A percentile compares a stretch with the other conserved stretches of the same genome.
phyloP scores from a whole-genome alignment of 208 protist species.

The Spongospora subterranea region DNA sequence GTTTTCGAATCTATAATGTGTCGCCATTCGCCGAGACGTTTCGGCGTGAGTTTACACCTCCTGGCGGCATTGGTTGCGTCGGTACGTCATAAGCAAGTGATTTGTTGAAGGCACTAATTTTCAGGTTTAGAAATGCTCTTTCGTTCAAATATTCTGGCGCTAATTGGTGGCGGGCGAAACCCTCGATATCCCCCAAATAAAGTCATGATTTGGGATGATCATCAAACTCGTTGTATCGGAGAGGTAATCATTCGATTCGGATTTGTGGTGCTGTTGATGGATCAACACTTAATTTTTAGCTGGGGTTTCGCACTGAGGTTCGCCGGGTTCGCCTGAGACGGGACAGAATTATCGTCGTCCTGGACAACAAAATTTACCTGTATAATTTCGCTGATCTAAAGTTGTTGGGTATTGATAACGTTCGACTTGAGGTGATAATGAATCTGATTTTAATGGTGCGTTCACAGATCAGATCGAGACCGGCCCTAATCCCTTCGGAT shows the following conservation, averaged over 20 bases:
- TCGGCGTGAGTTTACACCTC: slow-evolving; percentile 64
- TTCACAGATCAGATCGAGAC: slow-evolving; percentile 83
- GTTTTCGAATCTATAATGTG: slow-evolving; percentile 85
- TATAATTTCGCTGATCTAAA: slow-evolving; percentile 88
- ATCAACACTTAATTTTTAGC: background rate
- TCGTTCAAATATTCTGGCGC: slow-evolving; percentile 87
- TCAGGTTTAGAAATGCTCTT: slow-evolving; percentile 91
- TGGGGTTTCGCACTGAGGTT: slow-evolving; percentile 82
- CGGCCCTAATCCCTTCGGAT: slow-evolving; percentile 79
- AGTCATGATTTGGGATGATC: slow-evolving; percentile 90
- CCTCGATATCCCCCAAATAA: slow-evolving; percentile 86
- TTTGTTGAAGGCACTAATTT: background rate
- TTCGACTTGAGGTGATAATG: no score
- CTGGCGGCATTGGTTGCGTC: background rate
- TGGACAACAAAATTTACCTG: slow-evolving; percentile 84
- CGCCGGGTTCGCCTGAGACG: slow-evolving; percentile 82
- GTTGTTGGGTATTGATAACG: slow-evolving; percentile 62
- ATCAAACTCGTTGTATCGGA: slow-evolving; percentile 83
- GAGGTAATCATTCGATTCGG: slow-evolving; percentile 71
- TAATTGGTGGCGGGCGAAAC: slow-evolving; percentile 86
- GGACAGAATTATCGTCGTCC: slow-evolving; percentile 83
- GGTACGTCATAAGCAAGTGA: background rate
- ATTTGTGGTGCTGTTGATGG: background rate
- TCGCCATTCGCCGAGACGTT: slow-evolving; percentile 87
- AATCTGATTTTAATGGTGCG: background rate